Evolutionary conservation across 129 eudicot genomes (phyloP), one percentile per base, ranked within the genome.

Genomic region (Gnaphalium uliginosum): DNA sequence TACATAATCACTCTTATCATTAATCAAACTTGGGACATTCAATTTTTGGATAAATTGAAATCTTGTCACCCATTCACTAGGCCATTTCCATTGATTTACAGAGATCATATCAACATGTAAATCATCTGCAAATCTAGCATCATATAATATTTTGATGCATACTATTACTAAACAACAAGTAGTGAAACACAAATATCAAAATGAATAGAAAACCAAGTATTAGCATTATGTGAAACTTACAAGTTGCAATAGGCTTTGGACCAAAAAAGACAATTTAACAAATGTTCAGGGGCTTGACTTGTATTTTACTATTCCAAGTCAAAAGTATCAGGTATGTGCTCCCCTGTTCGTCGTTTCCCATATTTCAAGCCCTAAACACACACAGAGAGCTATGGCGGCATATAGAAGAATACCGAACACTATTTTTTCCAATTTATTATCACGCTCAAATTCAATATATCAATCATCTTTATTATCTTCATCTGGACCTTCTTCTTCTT

Each of bases 331-430:
- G 9, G 8, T 51, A 8, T 6, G 19, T 19, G 61, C 19, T 56
- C 61, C 61, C 61, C 61, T 56, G 26, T 53, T 53, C 22, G 7
- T 0, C 4, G 19, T 54, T 54, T n/a, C 24, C 3, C 11, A 19
- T 61, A 11, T 61, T 26, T 61, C n/a, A 61, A 61, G 19, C 66
- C 66, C 66, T 61, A 61, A 61, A 79, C 46, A 78, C 29, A 72
- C 67, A n/a, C 24, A 25, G 27, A 24, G 41, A 71, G 56, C 54
- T 63, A 83, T 85, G 96, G 91, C 89, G 89, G 89, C 87, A 77
- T 59, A 80, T 68, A 76, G 81, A 76, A 89, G 77, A 67, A 37
- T 82, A 25, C 53, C 72, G 1, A 79, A 53, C 48, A 10, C 54
- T 7, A 61, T 77, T 32, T 39, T 78, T 15, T n/a, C 41, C 60